A percentile compares a stretch with the other conserved stretches of the same genome.
These are phyloP conservation scores for Neurospora sp. DNA, from an alignment of 2,329 filamentous ascomycete species.

Conservation along the genomic window DNA sequence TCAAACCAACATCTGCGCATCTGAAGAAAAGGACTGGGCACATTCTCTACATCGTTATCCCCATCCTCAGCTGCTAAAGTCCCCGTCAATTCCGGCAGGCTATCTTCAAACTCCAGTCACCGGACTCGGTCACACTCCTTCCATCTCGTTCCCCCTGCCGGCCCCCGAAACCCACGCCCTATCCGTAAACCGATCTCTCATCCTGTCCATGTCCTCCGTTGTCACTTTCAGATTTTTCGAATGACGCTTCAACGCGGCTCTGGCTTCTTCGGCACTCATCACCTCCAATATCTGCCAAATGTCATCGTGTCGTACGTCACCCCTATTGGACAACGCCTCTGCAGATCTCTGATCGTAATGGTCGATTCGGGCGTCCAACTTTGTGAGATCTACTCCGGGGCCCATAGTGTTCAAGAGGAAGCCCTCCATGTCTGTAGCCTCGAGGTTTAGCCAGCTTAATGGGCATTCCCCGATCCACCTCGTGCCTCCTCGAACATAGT, in stretches of 20 bases:
- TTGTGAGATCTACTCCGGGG: background rate
- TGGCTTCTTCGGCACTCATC: background rate
- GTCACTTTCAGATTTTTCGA: background rate
- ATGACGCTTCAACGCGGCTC: background rate
- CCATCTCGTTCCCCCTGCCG: background rate
- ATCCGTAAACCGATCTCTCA: background rate
- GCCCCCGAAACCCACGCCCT: background rate
- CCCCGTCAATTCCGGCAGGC: background rate
- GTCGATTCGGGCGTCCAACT: background rate
- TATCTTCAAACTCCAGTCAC: background rate
- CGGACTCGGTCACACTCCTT: background rate
- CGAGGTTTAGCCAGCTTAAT: background rate
- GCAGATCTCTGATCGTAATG: background rate
- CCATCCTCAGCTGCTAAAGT: background rate
- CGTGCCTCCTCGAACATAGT: background rate
- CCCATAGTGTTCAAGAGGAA: background rate
- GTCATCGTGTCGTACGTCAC: background rate
- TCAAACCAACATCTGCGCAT: background rate
- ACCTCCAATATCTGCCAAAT: background rate
- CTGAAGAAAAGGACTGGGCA: background rate
- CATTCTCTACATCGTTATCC: background rate
- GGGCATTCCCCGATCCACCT: background rate
- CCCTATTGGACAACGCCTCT: background rate
- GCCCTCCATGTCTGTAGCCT: background rate
- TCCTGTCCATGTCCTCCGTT: background rate